Evolutionary conservation across 768 basidiomycete species (phyloP).

Genomic region (Boletus rubroflammeus): DNA sequence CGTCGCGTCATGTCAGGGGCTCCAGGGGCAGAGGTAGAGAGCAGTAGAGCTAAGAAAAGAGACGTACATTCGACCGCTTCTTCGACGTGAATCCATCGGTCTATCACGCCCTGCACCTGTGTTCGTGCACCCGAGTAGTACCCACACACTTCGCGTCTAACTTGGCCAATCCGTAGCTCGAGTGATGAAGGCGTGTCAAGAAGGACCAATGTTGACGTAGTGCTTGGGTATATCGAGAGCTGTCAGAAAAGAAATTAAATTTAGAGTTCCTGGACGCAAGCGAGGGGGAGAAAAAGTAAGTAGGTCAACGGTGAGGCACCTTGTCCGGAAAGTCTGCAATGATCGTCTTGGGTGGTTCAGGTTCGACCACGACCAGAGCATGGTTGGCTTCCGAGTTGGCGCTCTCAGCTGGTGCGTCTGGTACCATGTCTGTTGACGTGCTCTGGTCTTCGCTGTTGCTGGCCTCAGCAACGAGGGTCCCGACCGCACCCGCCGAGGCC

Average conservation of each 20-base stretch:
- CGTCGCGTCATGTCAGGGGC: neutral
- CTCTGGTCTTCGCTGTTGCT: constrained; percentile 2
- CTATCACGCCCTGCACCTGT: constrained; percentile 68
- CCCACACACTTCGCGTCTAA: constrained; percentile 55
- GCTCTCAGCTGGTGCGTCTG: neutral
- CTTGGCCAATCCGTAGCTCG: constrained; percentile 71
- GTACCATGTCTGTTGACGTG: neutral
- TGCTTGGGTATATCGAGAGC: constrained; percentile 80
- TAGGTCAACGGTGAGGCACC: constrained; percentile 10
- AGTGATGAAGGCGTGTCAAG: constrained; percentile 72
- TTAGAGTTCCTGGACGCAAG: neutral
- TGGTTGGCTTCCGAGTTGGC: neutral
- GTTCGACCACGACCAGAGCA: neutral
- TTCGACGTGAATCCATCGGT: constrained; percentile 84
- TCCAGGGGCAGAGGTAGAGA: neutral
- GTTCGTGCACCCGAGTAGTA: constrained; percentile 56
- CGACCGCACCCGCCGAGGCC: constrained; percentile 16
- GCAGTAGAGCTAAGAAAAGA: neutral
- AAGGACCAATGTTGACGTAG: constrained; percentile 61
- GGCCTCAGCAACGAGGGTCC: constrained; percentile 15
- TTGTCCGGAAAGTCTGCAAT: constrained; percentile 25
- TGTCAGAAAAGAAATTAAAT: constrained; percentile 28
- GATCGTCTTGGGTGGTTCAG: constrained; percentile 11
- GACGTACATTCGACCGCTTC: constrained; percentile 78
- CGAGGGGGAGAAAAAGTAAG: neutral